Evolutionary conservation across 768 basidiomycete genomes (phyloP).

Genomic region (Imleria badia): DNA sequence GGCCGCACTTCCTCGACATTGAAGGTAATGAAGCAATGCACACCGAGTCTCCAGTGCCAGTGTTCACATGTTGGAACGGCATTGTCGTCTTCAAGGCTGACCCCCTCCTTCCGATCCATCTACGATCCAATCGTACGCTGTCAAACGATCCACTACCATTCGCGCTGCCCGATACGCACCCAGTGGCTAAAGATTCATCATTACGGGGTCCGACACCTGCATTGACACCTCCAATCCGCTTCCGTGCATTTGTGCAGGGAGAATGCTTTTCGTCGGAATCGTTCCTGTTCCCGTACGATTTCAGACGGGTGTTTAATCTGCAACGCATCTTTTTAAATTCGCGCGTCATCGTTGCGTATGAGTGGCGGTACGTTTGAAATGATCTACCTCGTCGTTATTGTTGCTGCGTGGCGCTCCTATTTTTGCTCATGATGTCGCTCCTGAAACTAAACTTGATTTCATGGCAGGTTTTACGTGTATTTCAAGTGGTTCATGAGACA

Average conservation of each 20-base stretch:
- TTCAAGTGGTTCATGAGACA: no score
- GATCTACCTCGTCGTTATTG: no score
- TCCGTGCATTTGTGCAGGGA: conserved; percentile 13
- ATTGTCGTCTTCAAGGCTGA: conserved; percentile 41
- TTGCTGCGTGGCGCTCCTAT: not conserved
- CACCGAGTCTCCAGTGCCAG: conserved; percentile 41
- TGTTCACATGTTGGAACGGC: conserved; percentile 49
- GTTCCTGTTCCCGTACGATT: no score
- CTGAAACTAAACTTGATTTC: conserved; percentile 5
- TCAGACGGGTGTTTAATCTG: conserved; percentile 41
- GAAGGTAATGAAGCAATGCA: conserved; percentile 36
- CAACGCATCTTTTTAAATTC: conserved; percentile 40
- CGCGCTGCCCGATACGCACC: no score
- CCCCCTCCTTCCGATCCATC: no score
- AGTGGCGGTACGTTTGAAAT: conserved; percentile 29
- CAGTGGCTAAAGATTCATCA: conserved; percentile 4
- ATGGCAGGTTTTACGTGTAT: conserved; percentile 29
- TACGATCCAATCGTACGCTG: no score
- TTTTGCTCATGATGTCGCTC: not conserved
- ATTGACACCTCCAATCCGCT: conserved; percentile 15
- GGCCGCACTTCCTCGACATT: conserved; percentile 45
- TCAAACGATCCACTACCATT: no score
- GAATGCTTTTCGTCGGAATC: conserved; percentile 33
- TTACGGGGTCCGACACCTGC: conserved; percentile 18
- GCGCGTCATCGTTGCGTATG: conserved; percentile 39